These are phyloP conservation scores for Phytopythium chamaehyphon DNA, from an alignment of 352 stramenopile species.

Conservation along the genomic window DNA sequence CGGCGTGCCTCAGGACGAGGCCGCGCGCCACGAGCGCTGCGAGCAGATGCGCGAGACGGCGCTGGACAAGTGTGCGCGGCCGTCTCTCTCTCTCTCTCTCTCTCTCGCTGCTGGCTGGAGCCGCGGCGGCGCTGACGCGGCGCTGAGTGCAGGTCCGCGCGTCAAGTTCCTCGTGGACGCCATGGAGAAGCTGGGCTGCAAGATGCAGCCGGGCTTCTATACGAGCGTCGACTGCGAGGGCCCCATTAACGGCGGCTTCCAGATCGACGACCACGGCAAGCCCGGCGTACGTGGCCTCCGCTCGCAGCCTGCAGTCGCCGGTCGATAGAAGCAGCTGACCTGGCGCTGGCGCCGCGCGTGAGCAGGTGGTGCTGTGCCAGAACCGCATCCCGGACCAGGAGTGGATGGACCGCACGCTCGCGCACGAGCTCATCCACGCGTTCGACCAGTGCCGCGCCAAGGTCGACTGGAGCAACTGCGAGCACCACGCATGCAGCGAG, in stretches of 20 bases:
- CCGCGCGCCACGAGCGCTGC: slow-evolving; percentile 43
- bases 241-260: slow-evolving; percentile 86
- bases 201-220: slow-evolving; percentile 68
- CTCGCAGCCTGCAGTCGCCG: not conserved
- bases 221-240: slow-evolving; percentile 77
- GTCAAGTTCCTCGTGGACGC: slow-evolving; percentile 79
- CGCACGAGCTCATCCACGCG: slow-evolving; percentile 92
- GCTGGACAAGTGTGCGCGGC: slow-evolving; percentile 62
- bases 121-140: not conserved
- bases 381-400: slow-evolving; percentile 90
- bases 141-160: slow-evolving; percentile 40
- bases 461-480: slow-evolving; percentile 91
- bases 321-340: slow-evolving; percentile 2
- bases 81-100: too few relatives aligned
- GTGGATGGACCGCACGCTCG: slow-evolving; percentile 90
- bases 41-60: slow-evolving; percentile 68
- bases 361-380: slow-evolving; percentile 81
- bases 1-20: slow-evolving; percentile 28
- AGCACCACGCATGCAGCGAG: slow-evolving; percentile 92
- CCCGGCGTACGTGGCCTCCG: slow-evolving; percentile 47
- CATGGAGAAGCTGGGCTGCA: slow-evolving; percentile 87
- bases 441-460: slow-evolving; percentile 93
- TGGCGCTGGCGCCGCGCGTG: slow-evolving; percentile 3
- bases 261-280: slow-evolving; percentile 69
- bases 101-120: not conserved